Conservation (phyloP, 2,329 filamentous ascomycete genomes). For the Thelonectria discophora region DNA sequence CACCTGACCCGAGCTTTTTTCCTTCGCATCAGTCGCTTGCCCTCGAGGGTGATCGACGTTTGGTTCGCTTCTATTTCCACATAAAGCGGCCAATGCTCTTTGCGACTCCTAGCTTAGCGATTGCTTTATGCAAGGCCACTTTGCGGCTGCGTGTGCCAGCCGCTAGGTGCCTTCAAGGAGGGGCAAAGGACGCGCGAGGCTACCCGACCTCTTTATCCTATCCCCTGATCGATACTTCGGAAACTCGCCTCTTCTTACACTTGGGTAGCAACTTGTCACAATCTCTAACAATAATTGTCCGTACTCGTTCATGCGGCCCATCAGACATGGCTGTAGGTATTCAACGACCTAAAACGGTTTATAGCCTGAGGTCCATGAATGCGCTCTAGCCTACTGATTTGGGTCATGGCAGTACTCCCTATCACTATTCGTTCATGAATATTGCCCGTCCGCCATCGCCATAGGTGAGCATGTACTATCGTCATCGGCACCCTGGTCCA, state of each 20-base stretch:
- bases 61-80: constrained; percentile 13
- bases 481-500: constrained; percentile 26
- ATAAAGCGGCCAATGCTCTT: constrained; percentile 8
- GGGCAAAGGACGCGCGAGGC: too few relatives aligned
- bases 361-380: too few relatives aligned
- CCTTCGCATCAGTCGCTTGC: background rate
- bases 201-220: background rate
- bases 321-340: too few relatives aligned
- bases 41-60: constrained; percentile 16
- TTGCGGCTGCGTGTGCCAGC: background rate
- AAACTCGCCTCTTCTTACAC: background rate
- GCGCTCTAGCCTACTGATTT: too few relatives aligned
- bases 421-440: too few relatives aligned
- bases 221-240: background rate
- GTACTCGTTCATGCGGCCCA: background rate
- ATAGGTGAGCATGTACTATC: constrained; percentile 1
- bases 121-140: background rate
- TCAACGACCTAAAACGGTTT: too few relatives aligned
- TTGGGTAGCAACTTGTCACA: constrained; percentile 1
- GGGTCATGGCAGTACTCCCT: too few relatives aligned
- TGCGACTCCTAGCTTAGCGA: background rate
- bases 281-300: background rate
- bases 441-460: too few relatives aligned
- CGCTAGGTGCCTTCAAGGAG: background rate
- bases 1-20: constrained; percentile 14